Percentiles rank a stretch among this genome's conserved stretches.
These are phyloP conservation scores for Cochlearia excelsa DNA, from an alignment of 345 rosid species.

Conservation along the genomic window DNA sequence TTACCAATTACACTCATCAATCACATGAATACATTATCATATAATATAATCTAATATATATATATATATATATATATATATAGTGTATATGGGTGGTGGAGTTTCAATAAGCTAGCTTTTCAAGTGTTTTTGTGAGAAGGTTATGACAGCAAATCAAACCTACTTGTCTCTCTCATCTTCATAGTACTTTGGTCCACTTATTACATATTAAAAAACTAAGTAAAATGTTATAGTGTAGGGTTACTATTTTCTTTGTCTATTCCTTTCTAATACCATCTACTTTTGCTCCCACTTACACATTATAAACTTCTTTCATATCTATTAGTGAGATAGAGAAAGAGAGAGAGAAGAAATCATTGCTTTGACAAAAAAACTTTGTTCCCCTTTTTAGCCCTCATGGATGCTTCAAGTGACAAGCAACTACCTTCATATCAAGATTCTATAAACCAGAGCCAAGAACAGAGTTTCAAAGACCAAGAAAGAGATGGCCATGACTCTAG, in stretches of 20 bases:
- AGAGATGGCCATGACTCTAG: conserved; percentile 23
- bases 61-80: too few relatives aligned
- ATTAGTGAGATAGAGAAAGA: neutral
- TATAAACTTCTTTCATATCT: conserved; percentile 19
- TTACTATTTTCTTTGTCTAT: conserved; percentile 18
- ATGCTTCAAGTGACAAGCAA: conserved; percentile 35
- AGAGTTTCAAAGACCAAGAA: conserved; percentile 26
- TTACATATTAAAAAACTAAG: conserved; percentile 14
- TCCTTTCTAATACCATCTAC: conserved; percentile 41
- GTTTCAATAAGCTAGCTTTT: conserved; percentile 34
- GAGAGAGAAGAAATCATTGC: conserved; percentile 17
- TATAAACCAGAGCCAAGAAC: conserved; percentile 13
- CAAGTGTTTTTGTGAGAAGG: conserved; percentile 27
- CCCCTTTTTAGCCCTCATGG: conserved; percentile 37
- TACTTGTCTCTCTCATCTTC: conserved; percentile 33
- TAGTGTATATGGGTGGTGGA: conserved; percentile 16
- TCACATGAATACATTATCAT: neutral
- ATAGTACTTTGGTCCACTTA: conserved; percentile 32
- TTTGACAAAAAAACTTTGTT: neutral
- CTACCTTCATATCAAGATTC: conserved; percentile 29
- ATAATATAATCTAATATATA: neutral
- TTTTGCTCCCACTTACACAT: conserved; percentile 28
- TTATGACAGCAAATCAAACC: conserved; percentile 38
- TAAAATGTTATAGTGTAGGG: conserved; percentile 17
- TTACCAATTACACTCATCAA: neutral